These are phyloP conservation scores for Beauveria sp. DNA, from an alignment of 2,329 filamentous ascomycete genomes.

Conservation along the genomic window DNA sequence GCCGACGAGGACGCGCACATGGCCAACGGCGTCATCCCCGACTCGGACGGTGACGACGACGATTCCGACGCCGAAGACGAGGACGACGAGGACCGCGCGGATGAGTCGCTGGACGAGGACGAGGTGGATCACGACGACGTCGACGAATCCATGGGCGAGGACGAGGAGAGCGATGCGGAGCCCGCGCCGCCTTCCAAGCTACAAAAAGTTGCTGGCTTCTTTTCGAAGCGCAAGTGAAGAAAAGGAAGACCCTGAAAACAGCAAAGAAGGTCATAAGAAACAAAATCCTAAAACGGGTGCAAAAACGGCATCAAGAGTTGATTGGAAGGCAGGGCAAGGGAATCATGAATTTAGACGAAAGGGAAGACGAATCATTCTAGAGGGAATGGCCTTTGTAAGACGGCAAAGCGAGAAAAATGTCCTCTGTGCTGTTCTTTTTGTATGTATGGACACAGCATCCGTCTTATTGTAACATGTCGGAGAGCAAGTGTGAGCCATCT, in stretches of 20 bases:
- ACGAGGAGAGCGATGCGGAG: conserved; percentile 45
- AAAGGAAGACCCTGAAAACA: background rate
- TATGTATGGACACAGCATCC: conserved; percentile 8
- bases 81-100: conserved; percentile 38
- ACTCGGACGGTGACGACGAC: conserved; percentile 52
- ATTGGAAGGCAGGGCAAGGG: background rate
- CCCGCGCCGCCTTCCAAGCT: conserved; percentile 40
- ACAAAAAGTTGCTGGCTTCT: conserved; percentile 31
- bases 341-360: conserved; percentile 3
- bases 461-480: conserved; percentile 6
- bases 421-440: background rate
- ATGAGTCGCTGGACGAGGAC: conserved; percentile 47
- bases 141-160: conserved; percentile 46
- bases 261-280: background rate
- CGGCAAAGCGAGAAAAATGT: background rate
- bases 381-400: background rate
- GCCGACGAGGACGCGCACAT: conserved; percentile 34
- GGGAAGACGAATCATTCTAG: background rate
- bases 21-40: conserved; percentile 47
- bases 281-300: background rate
- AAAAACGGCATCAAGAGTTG: background rate
- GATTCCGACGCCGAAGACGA: conserved; percentile 37
- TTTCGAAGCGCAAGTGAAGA: conserved; percentile 13
- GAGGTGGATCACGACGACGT: conserved; percentile 54
- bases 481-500: background rate